Conservation (phyloP, 805 yeast species). For the Groenewaldozyma tartarivorans region DNA sequence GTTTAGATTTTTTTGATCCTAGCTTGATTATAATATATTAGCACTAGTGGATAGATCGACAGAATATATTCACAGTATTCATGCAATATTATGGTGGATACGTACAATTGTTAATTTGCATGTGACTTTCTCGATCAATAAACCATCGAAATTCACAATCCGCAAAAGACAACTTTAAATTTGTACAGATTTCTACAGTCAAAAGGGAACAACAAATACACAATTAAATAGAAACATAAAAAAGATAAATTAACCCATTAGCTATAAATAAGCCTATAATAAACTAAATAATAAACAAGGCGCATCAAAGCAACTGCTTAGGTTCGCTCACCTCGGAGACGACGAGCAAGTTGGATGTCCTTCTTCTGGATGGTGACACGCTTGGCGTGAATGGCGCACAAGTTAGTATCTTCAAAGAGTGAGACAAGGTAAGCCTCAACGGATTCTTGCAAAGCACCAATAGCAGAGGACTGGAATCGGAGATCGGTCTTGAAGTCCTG, state of each 20-base stretch:
- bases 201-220: not conserved
- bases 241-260: slow-evolving; percentile 6
- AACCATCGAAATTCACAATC: too few relatives aligned
- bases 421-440: slow-evolving; percentile 97
- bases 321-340: slow-evolving; percentile 83
- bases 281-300: slow-evolving; percentile 4
- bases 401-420: slow-evolving; percentile 93
- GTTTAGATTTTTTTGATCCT: too few relatives aligned
- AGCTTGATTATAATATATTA: too few relatives aligned
- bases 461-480: slow-evolving; percentile 83
- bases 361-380: slow-evolving; percentile 98
- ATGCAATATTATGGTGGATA: too few relatives aligned
- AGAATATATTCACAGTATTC: too few relatives aligned
- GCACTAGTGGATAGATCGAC: too few relatives aligned
- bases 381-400: slow-evolving; percentile 98
- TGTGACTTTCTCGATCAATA: too few relatives aligned
- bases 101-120: too few relatives aligned
- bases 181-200: too few relatives aligned
- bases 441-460: slow-evolving; percentile 91
- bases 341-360: slow-evolving; percentile 88
- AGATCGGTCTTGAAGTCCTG: slow-evolving; percentile 80
- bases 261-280: slow-evolving; percentile 7
- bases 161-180: not conserved
- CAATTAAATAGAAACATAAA: not conserved
- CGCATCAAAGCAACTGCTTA: slow-evolving; percentile 18